phyloP scores from a whole-genome alignment of 495 filamentous ascomycete genomes.

The Penicillium roqueforti region DNA sequence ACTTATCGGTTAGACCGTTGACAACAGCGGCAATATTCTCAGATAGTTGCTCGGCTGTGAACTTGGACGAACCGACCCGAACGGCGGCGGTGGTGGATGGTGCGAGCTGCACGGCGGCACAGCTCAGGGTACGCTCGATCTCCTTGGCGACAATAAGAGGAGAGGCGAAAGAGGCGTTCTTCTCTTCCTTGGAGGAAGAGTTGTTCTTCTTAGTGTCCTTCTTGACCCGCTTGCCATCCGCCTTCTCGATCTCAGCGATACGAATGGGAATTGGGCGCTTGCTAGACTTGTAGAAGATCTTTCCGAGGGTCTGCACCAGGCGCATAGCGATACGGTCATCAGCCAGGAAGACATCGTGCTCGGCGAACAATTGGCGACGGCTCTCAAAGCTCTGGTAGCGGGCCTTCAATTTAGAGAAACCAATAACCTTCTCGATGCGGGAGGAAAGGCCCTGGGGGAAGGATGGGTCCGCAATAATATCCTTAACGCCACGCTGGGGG shows the following conservation, averaged over 20 bases:
- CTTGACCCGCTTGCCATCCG: conserved; percentile 62
- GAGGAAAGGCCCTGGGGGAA: conserved; percentile 70
- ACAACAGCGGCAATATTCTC: conserved; percentile 76
- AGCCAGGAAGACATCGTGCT: conserved; percentile 84
- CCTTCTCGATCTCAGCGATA: conserved; percentile 59
- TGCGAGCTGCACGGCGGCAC: conserved; percentile 69
- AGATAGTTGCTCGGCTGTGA: conserved; percentile 67
- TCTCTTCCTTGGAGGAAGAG: conserved; percentile 30
- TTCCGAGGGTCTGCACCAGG: conserved; percentile 75
- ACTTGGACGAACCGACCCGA: conserved; percentile 66
- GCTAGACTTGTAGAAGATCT: conserved; percentile 76
- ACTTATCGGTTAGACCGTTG: conserved; percentile 64
- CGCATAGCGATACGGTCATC: conserved; percentile 77
- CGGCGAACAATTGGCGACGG: conserved; percentile 73
- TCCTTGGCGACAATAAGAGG: conserved; percentile 60
- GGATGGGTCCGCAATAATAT: conserved; percentile 67
- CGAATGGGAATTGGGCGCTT: conserved; percentile 88
- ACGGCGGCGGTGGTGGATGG: conserved; percentile 62
- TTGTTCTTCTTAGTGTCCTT: conserved; percentile 37
- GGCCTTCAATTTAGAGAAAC: conserved; percentile 72
- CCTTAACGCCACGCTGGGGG: conserved; percentile 87
- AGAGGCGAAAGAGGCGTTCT: conserved; percentile 40
- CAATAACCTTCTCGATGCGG: conserved; percentile 76
- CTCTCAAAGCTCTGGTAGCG: conserved; percentile 86
- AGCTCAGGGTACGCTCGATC: conserved; percentile 64